Conservation (phyloP, 2,329 filamentous ascomycete species). For the Ophiocordyceps unilateralis region DNA sequence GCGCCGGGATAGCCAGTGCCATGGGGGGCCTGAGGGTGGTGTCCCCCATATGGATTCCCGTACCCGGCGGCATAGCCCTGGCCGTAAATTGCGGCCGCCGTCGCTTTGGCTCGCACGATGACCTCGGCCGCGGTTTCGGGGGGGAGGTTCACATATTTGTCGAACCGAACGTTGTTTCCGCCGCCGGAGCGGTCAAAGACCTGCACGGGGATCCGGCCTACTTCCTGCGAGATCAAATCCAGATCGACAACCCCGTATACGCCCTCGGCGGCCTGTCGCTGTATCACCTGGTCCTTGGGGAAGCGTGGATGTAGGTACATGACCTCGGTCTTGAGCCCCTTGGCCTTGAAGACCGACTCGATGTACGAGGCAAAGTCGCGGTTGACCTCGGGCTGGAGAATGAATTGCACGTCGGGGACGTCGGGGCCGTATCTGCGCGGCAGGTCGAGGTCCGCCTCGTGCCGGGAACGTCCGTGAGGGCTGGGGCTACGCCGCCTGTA, state of each 20-base stretch:
- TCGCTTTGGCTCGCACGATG: constrained; percentile 51
- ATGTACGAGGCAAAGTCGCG: constrained; percentile 72
- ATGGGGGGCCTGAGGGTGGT: constrained; percentile 8
- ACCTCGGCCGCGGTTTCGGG: constrained; percentile 66
- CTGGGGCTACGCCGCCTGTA: constrained; percentile 57
- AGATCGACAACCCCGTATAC: constrained; percentile 74
- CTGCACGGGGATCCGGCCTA: constrained; percentile 61
- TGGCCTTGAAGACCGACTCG: constrained; percentile 54
- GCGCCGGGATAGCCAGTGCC: constrained; percentile 9
- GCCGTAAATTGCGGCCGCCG: constrained; percentile 12
- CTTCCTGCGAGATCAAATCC: constrained; percentile 48
- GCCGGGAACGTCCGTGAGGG: constrained; percentile 33
- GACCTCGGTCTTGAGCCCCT: constrained; percentile 58
- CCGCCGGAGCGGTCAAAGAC: constrained; percentile 69
- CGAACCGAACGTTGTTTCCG: constrained; percentile 61
- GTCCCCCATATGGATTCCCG: constrained; percentile 14
- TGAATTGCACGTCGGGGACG: constrained; percentile 78
- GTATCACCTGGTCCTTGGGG: constrained; percentile 61
- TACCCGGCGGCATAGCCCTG: constrained; percentile 13
- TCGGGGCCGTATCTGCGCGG: constrained; percentile 56
- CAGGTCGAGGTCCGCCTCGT: constrained; percentile 45
- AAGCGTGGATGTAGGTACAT: constrained; percentile 66
- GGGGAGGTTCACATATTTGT: constrained; percentile 74
- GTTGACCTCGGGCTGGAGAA: constrained; percentile 62
- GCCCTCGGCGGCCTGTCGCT: constrained; percentile 73